Evolutionary conservation across 805 yeast species (phyloP), one percentile per base, ranked within the genome.

Genomic region (Nakazawaea pomicola): DNA sequence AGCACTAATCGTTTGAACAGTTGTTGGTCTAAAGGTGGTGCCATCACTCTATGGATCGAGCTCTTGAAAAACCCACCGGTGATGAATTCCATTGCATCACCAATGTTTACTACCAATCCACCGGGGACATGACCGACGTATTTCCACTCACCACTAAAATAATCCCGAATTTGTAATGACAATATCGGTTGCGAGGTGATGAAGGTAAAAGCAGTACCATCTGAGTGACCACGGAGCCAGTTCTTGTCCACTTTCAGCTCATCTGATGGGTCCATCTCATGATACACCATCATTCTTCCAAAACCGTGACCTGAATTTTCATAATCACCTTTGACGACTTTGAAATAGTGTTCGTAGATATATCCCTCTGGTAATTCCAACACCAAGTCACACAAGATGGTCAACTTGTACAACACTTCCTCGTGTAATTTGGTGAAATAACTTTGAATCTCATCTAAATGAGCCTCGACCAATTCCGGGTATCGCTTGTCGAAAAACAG

Each of bases 211-310:
- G 63, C 71, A 43, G 62, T 57, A 15, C 60, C 62, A 49, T 72
- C 76, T 21, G 72, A 64, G 46, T 72, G 77, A 2, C 76, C 77
- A 36, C 75, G 57, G 21, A 72, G 54, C 67, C 68, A 69, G 2
- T 68, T 68, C 21, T 59, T 55, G 8, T 58, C 60, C 0, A 73
- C 67, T 33, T 56, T 51, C 16, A 49, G 32, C 8, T 55, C 54
- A 15, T 60, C 59, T 5, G 55, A 56, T 11, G 55, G 54, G 24
- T 53, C 49, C 25, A 58, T 58, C 24, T 61, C 66, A 44, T 62
- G 59, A 46, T 67, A 67, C 31, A 57, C 42, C 58, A 67, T 58
- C 34, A 64, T 53, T 30, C 72, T 51, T 2, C 68, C 68, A 40
- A 57, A 56, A 1, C 70, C 70, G 28, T 64, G 60, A 1, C 74